Evolutionary conservation across 2,329 filamentous ascomycete species (phyloP).

Genomic region (Neophaeococcomyces aloes): DNA sequence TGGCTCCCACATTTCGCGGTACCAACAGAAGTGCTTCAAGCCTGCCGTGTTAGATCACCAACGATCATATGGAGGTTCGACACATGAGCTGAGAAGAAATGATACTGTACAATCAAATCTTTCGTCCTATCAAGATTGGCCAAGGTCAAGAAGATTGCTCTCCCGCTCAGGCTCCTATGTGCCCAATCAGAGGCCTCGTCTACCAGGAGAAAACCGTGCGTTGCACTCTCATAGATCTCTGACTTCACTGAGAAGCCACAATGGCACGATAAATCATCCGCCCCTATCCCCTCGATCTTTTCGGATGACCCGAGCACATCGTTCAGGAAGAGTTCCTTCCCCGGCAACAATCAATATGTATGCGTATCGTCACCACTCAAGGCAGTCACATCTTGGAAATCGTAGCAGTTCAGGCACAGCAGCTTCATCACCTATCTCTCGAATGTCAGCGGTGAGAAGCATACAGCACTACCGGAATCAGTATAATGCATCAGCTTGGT

Average conservation of each 20-base stretch:
- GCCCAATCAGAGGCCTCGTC: conserved; percentile 3
- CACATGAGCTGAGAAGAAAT: neutral
- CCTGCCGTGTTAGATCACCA: neutral
- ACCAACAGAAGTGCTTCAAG: neutral
- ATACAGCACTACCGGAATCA: conserved; percentile 15
- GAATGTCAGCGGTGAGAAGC: conserved; percentile 3
- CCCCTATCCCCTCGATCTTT: neutral
- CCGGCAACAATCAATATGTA: conserved; percentile 4
- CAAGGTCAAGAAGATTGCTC: conserved; percentile 13
- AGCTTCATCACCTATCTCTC: conserved; percentile 17
- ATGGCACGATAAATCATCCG: neutral
- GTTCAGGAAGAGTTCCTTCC: neutral
- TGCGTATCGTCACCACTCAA: conserved; percentile 2
- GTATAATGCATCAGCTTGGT: conserved; percentile 15
- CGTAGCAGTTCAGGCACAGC: conserved; percentile 15
- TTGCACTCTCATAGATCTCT: conserved; percentile 14
- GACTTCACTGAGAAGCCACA: conserved; percentile 11
- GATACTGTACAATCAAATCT: conserved; percentile 14
- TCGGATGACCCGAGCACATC: neutral
- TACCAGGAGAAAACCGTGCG: neutral
- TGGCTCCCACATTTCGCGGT: neutral
- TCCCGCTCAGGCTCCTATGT: conserved; percentile 9
- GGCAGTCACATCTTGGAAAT: conserved; percentile 3
- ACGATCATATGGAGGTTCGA: neutral
- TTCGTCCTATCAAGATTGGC: conserved; percentile 11